phyloP scores from a whole-genome alignment of 208 protist species.

The Leishmania lainsoni region DNA sequence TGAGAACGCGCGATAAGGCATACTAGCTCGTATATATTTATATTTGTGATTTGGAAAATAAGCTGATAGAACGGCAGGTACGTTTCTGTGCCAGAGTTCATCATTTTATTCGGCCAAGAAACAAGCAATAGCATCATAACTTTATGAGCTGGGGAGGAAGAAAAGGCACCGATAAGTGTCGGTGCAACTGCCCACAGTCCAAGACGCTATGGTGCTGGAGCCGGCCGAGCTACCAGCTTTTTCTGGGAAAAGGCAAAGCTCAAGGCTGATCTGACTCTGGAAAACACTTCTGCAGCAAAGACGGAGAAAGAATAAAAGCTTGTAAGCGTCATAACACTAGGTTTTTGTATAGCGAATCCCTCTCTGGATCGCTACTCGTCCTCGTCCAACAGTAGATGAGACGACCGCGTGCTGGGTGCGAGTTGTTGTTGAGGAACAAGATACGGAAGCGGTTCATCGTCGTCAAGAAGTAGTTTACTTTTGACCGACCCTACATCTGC shows the following conservation, averaged over 20 bases:
- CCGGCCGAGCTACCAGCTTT: too few species aligned
- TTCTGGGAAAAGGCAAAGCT: background rate
- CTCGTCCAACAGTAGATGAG: constrained; percentile 24
- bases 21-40: background rate
- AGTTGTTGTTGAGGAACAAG: background rate
- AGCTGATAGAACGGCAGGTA: background rate
- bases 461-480: constrained; percentile 23
- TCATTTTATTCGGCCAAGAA: background rate
- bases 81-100: background rate
- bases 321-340: too few species aligned
- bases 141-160: background rate
- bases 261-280: background rate
- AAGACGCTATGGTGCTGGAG: background rate
- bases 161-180: background rate
- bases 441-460: constrained; percentile 1
- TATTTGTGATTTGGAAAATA: background rate
- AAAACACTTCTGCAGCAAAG: background rate
- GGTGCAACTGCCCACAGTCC: background rate
- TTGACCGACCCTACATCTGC: background rate
- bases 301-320: background rate
- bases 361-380: constrained; percentile 3
- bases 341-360: background rate
- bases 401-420: background rate
- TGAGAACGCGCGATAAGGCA: background rate
- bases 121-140: background rate